Conservation (phyloP, 2,329 filamentous ascomycete species). For the Hymenoscyphus fraxineus region DNA sequence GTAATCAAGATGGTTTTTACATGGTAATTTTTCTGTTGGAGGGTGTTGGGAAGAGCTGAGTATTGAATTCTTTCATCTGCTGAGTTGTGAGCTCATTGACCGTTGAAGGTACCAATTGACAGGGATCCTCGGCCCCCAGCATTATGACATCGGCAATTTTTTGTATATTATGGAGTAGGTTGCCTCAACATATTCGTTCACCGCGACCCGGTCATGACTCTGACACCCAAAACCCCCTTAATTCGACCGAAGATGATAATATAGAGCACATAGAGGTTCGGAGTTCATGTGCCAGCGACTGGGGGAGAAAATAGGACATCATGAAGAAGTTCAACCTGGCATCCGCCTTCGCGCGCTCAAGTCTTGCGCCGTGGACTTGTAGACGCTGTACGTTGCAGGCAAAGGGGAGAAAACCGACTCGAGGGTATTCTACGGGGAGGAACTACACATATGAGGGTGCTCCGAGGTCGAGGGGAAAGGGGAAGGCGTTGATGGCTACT, state of each 20-base stretch:
- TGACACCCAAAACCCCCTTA: not conserved
- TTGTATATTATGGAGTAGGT: not conserved
- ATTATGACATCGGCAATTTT: constrained; percentile 6
- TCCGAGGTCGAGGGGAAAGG: constrained; percentile 16
- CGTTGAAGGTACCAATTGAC: not conserved
- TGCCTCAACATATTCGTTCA: not conserved
- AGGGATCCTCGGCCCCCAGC: not conserved
- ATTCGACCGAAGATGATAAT: not conserved
- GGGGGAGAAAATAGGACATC: constrained; percentile 1
- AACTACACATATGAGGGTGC: constrained; percentile 12
- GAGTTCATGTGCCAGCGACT: not conserved
- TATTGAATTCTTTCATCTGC: not conserved
- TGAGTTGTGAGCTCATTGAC: not conserved
- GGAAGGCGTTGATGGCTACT: constrained; percentile 19
- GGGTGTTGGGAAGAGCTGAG: not conserved
- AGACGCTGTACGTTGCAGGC: constrained; percentile 24
- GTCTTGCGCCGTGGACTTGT: constrained; percentile 28
- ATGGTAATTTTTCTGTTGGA: not conserved
- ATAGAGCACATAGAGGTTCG: not conserved
- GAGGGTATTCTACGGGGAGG: constrained; percentile 13
- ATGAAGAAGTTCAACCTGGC: constrained; percentile 31
- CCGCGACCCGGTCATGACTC: not conserved
- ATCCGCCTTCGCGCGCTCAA: constrained; percentile 13
- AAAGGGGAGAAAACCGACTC: constrained; percentile 10
- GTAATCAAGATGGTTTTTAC: not conserved